Conservation (phyloP, 768 basidiomycete genomes). For the Lactifluus echinatus region DNA sequence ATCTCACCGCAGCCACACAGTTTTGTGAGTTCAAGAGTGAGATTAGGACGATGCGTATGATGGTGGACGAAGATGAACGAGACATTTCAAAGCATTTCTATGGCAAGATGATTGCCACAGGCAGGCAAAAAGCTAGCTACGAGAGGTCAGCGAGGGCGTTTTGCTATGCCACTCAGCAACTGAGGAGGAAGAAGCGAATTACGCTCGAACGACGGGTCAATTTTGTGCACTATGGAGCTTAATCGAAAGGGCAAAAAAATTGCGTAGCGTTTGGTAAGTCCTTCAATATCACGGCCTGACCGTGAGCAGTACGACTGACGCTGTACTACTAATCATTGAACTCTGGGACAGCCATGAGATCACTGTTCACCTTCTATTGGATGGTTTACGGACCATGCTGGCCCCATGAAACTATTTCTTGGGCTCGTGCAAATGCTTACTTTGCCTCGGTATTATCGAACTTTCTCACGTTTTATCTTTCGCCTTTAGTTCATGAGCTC, state of each 20-base stretch:
- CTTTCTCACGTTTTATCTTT: too few relatives aligned
- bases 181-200: background rate
- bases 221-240: background rate
- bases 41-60: background rate
- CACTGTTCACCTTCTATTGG: too few relatives aligned
- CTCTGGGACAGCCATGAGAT: too few relatives aligned
- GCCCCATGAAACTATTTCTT: too few relatives aligned
- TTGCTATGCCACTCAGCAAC: background rate
- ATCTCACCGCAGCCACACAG: background rate
- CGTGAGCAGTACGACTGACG: background rate
- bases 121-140: background rate
- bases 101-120: background rate
- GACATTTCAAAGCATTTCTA: background rate
- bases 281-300: background rate
- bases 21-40: background rate
- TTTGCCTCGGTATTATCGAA: too few relatives aligned
- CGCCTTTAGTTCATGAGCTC: too few relatives aligned
- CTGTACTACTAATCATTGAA: too few relatives aligned
- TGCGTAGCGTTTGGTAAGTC: too few relatives aligned
- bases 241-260: too few relatives aligned
- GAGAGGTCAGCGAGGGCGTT: background rate
- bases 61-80: background rate
- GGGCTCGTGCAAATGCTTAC: too few relatives aligned
- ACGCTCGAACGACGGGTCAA: background rate
- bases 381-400: too few relatives aligned